Evolutionary conservation across 176 grass and related monocot species (phyloP).

Genomic region (Oryza longistaminata): DNA sequence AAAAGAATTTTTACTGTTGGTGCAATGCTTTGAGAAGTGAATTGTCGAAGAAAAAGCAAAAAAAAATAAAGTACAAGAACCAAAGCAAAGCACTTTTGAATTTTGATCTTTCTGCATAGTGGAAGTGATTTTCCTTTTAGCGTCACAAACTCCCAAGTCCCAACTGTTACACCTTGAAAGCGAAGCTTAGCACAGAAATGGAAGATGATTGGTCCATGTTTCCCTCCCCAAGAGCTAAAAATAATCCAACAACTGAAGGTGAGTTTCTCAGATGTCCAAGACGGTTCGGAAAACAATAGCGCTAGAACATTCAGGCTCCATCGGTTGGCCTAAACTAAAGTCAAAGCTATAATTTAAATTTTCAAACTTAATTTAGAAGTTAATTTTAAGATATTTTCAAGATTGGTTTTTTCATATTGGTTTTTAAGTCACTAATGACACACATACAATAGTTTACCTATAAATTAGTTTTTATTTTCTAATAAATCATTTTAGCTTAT

Average conservation of each 20-base stretch:
- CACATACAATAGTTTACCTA: no score
- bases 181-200: not conserved
- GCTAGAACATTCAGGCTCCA: not conserved
- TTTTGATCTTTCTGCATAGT: not conserved
- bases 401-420: no score
- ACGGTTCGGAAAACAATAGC: slow-evolving; percentile 20
- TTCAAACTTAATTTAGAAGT: no score
- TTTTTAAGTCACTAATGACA: no score
- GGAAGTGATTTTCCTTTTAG: not conserved
- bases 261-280: slow-evolving; percentile 10
- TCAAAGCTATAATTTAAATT: no score
- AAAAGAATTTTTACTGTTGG: not conserved
- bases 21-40: not conserved
- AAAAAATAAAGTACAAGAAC: not conserved
- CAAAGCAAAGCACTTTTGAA: not conserved
- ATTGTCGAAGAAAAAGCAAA: no score
- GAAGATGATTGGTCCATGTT: not conserved
- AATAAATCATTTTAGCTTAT: no score
- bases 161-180: not conserved
- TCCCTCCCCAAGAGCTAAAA: not conserved
- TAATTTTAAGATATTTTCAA: no score
- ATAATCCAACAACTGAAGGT: not conserved
- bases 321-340: no score
- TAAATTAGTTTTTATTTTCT: no score
- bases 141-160: not conserved